These are phyloP conservation scores for Vitis vinifera DNA, from an alignment of 164 flowering plant species.

Conservation along the genomic window DNA sequence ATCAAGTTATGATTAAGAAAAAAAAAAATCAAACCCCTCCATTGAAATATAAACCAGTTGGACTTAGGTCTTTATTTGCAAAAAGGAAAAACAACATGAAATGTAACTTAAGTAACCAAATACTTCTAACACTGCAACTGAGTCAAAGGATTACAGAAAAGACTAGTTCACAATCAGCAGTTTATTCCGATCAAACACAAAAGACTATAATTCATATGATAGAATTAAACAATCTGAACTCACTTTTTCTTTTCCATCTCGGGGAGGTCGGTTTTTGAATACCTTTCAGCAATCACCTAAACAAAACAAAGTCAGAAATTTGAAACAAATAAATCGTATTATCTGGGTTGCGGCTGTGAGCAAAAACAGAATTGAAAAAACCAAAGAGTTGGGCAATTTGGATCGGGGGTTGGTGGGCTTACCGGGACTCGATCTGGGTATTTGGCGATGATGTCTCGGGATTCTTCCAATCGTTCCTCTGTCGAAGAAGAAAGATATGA, in stretches of 20 bases:
- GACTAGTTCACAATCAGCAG: too few species aligned
- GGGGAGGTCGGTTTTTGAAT: constrained; percentile 64
- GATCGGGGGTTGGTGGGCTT: constrained; percentile 12
- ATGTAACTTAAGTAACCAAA: too few species aligned
- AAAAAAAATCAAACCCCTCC: too few species aligned
- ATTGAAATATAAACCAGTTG: too few species aligned
- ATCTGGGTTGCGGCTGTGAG: too few species aligned
- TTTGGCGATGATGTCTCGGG: constrained; percentile 62
- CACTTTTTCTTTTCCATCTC: constrained; percentile 82
- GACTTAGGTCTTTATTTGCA: too few species aligned
- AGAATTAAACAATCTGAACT: constrained; percentile 7
- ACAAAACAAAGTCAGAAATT: constrained; percentile 3
- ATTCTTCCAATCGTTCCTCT: constrained; percentile 67
- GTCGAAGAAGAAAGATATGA: constrained; percentile 6
- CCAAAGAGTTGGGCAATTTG: neutral
- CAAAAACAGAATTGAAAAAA: neutral
- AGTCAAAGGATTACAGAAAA: too few species aligned
- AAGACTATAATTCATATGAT: too few species aligned
- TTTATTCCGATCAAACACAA: too few species aligned
- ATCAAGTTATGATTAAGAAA: too few species aligned
- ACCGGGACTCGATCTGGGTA: constrained; percentile 83
- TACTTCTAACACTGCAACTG: too few species aligned
- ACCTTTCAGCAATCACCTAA: constrained; percentile 73
- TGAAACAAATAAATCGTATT: neutral
- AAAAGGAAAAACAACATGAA: too few species aligned